A percentile compares a stretch with the other conserved stretches of the same genome.
Evolutionary conservation across 2,329 filamentous ascomycete species (phyloP).

Genomic region (Diaporthe sp.): DNA sequence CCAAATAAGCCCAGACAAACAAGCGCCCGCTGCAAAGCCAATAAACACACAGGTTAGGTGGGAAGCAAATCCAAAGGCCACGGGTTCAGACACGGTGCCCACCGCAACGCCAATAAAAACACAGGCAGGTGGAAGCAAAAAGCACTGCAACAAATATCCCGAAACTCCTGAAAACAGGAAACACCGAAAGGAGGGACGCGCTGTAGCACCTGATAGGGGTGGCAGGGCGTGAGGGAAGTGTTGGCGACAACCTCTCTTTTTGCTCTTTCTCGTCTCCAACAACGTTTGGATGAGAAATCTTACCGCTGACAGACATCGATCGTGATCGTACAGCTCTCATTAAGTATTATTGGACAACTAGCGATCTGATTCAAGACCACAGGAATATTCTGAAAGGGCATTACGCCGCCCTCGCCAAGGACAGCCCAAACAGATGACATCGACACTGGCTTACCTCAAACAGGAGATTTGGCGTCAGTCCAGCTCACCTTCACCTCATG

Average conservation of each 20-base stretch:
- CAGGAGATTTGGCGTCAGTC: conserved; percentile 4
- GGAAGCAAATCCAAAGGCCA: background rate
- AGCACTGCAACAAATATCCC: conserved; percentile 23
- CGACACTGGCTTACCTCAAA: background rate
- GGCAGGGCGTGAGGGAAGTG: conserved; percentile 16
- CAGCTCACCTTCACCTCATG: conserved; percentile 25
- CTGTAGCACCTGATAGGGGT: background rate
- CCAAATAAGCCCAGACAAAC: conserved; percentile 1
- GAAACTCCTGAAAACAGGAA: conserved; percentile 7
- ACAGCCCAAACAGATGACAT: background rate
- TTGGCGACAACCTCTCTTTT: conserved; percentile 16
- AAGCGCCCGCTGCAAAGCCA: conserved; percentile 1
- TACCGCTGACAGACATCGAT: background rate
- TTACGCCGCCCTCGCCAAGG: too few relatives aligned
- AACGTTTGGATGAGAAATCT: background rate
- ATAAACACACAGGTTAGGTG: conserved; percentile 14
- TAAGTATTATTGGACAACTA: background rate
- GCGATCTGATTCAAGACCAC: background rate
- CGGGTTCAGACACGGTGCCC: conserved; percentile 6
- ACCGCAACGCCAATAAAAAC: conserved; percentile 10
- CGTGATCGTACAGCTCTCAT: background rate
- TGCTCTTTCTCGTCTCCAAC: background rate
- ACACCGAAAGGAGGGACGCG: conserved; percentile 27
- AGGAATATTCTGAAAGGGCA: background rate
- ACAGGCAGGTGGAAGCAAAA: background rate